Percentiles rank a stretch among this genome's conserved stretches.
phyloP scores from a whole-genome alignment of 2,329 filamentous ascomycete genomes.

The Penicillium psychrosexuale region DNA sequence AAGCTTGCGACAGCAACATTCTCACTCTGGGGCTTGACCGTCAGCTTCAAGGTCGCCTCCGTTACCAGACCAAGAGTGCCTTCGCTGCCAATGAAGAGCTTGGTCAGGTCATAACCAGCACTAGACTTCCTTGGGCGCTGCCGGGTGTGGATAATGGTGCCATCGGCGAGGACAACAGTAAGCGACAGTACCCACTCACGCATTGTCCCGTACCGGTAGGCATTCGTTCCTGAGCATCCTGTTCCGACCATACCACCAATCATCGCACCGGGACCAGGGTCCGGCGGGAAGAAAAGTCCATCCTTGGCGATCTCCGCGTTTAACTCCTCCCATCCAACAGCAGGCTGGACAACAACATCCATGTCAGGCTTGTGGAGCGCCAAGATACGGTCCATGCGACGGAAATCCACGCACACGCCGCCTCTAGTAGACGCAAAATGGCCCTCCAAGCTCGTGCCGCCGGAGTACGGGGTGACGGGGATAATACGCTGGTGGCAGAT shows the following conservation, averaged over 20 bases:
- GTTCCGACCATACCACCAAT: conserved; percentile 69
- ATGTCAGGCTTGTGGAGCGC: conserved; percentile 72
- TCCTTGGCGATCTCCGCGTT: conserved; percentile 72
- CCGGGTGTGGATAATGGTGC: conserved; percentile 83
- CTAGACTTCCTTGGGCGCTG: conserved; percentile 86
- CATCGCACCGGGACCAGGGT: conserved; percentile 86
- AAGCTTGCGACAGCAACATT: conserved; percentile 76
- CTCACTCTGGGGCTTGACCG: conserved; percentile 72
- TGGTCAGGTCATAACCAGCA: conserved; percentile 87
- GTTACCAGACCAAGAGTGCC: conserved; percentile 89
- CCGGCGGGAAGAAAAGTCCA: conserved; percentile 86
- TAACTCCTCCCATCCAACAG: conserved; percentile 79
- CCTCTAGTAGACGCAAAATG: conserved; percentile 80
- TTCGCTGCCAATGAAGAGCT: conserved; percentile 85
- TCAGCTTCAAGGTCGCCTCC: conserved; percentile 84
- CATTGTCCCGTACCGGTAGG: conserved; percentile 92
- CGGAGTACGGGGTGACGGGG: conserved; percentile 81
- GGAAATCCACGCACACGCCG: conserved; percentile 83
- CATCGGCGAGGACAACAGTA: conserved; percentile 86
- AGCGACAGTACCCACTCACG: conserved; percentile 86
- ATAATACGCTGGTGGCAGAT: conserved; percentile 77
- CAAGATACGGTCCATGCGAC: conserved; percentile 77
- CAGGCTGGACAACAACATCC: conserved; percentile 74
- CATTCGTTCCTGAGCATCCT: conserved; percentile 70
- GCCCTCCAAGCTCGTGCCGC: conserved; percentile 85